Percentiles rank a stretch among this genome's conserved stretches.
These are phyloP conservation scores for Penicilliopsis zonata DNA, from an alignment of 495 filamentous ascomycete species.

Conservation along the genomic window DNA sequence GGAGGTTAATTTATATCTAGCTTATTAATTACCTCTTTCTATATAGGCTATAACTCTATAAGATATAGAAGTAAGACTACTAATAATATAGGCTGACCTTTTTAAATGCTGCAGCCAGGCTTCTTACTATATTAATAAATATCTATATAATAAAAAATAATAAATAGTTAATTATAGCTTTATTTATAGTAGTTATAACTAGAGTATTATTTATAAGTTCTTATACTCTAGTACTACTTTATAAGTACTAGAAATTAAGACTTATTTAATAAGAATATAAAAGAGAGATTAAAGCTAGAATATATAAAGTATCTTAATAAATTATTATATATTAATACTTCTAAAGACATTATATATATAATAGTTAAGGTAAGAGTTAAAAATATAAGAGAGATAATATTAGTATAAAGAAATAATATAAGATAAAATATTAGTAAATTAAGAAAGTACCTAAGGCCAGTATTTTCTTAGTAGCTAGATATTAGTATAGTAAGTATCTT, in stretches of 20 bases:
- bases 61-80: no score
- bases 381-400: no score
- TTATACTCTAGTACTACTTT: not conserved
- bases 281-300: no score
- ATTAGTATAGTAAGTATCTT: no score
- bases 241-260: not conserved
- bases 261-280: not conserved
- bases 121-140: conserved; percentile 34
- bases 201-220: not conserved
- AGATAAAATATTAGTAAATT: no score
- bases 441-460: no score
- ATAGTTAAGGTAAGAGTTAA: no score
- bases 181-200: conserved; percentile 16
- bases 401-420: no score
- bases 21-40: conserved; percentile 8
- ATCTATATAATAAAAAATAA: conserved; percentile 35
- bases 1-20: conserved; percentile 9
- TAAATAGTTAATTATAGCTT: conserved; percentile 31
- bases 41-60: conserved; percentile 1
- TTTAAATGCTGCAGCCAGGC: conserved; percentile 33
- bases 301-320: no score
- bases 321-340: no score
- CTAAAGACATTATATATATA: no score
- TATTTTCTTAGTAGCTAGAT: no score
- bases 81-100: conserved; percentile 10